Conservation (phyloP, 331 rosid genomes). For the Telfairia occidentalis region DNA sequence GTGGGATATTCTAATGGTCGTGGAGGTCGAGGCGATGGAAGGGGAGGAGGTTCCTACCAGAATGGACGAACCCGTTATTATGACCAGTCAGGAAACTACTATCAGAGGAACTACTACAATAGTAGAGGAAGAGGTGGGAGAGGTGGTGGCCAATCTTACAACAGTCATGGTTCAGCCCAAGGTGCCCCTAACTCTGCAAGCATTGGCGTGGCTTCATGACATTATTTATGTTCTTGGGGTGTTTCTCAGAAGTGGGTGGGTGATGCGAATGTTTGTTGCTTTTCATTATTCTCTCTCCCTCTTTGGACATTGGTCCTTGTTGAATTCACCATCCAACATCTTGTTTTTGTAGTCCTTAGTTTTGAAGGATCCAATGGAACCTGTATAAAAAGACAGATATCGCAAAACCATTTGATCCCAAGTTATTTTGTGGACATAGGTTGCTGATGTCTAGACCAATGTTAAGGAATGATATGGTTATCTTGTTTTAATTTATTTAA, state of each 20-base stretch:
- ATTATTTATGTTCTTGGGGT: neutral
- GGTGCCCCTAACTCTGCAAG: constrained; percentile 42
- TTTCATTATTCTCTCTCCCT: neutral
- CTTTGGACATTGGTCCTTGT: neutral
- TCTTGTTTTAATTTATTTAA: neutral
- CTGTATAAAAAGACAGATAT: constrained; percentile 1
- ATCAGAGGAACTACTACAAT: constrained; percentile 54
- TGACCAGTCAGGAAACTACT: constrained; percentile 76
- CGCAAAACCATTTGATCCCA: constrained; percentile 11
- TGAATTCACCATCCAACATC: constrained; percentile 13
- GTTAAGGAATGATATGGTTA: neutral
- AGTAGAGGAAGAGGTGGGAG: constrained; percentile 68
- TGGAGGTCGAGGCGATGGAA: constrained; percentile 60
- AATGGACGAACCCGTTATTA: constrained; percentile 66
- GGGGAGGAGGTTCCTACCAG: constrained; percentile 58
- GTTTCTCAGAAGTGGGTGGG: neutral
- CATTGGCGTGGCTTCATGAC: constrained; percentile 61
- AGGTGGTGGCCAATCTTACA: constrained; percentile 49
- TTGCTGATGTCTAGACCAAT: neutral
- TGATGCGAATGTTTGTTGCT: neutral
- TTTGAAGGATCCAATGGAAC: constrained; percentile 11
- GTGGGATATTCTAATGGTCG: constrained; percentile 64
- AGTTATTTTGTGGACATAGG: constrained; percentile 1
- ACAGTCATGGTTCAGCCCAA: constrained; percentile 40
- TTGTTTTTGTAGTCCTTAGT: constrained; percentile 11